Percentiles rank a stretch among this genome's conserved stretches.
Conservation (phyloP, 1,139 yeast species). For the Debaryomyces coudertii region DNA sequence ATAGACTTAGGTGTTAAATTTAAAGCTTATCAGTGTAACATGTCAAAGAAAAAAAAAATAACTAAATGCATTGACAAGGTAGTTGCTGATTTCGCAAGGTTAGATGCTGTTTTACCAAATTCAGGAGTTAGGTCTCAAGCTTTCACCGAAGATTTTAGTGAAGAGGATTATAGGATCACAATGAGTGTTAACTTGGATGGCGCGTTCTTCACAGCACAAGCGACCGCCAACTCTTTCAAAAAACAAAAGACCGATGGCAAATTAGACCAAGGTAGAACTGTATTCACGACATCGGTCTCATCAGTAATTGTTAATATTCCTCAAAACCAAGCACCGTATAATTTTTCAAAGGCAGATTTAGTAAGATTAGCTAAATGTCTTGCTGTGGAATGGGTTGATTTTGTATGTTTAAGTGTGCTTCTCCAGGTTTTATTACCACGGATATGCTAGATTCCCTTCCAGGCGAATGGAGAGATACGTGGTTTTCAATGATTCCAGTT, state of each 20-base stretch:
- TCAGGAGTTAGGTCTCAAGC: slow-evolving; percentile 29
- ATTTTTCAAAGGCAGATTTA: slow-evolving; percentile 54
- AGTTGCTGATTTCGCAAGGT: slow-evolving; percentile 24
- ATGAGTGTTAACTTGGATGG: slow-evolving; percentile 27
- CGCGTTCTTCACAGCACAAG: slow-evolving; percentile 31
- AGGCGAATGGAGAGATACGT: slow-evolving; percentile 19
- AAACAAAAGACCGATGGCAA: slow-evolving; percentile 23
- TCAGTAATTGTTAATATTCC: slow-evolving; percentile 52
- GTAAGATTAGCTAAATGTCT: slow-evolving; percentile 46
- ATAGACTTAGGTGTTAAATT: slow-evolving; percentile 48
- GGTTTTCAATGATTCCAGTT: slow-evolving; percentile 24
- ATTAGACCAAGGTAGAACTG: slow-evolving; percentile 47
- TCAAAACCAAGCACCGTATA: slow-evolving; percentile 51
- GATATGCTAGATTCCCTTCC: slow-evolving; percentile 34
- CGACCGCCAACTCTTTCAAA: slow-evolving; percentile 28
- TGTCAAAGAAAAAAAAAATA: slow-evolving; percentile 22
- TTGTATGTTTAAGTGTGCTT: slow-evolving; percentile 19
- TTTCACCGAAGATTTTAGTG: slow-evolving; percentile 23
- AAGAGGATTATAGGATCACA: slow-evolving; percentile 16
- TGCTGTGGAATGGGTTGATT: slow-evolving; percentile 36
- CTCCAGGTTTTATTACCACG: slow-evolving; percentile 20
- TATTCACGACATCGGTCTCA: slow-evolving; percentile 57
- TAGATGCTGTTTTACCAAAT: slow-evolving; percentile 32
- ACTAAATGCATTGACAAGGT: slow-evolving; percentile 25
- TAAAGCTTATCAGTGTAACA: slow-evolving; percentile 63